These are phyloP conservation scores for Wickerhamiella vanderwaltii DNA, from an alignment of 805 yeast species.

Conservation along the genomic window DNA sequence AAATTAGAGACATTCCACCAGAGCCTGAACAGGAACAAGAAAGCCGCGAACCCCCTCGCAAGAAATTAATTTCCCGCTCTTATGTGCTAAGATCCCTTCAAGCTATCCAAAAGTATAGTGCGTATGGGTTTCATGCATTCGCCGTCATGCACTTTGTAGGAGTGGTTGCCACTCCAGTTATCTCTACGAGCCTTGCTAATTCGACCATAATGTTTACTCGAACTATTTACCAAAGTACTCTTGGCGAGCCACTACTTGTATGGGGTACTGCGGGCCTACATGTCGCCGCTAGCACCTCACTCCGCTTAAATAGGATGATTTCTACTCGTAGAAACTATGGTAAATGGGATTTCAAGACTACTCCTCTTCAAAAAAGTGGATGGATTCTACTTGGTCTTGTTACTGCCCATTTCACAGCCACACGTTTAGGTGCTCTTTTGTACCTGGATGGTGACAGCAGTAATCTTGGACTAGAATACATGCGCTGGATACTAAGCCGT, in stretches of 20 bases:
- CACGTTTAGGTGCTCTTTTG: conserved; percentile 39
- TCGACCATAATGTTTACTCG: conserved; percentile 50
- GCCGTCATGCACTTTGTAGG: conserved; percentile 45
- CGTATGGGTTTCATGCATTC: conserved; percentile 45
- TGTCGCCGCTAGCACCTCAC: conserved; percentile 39
- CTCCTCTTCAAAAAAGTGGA: conserved; percentile 33
- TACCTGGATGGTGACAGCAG: conserved; percentile 53
- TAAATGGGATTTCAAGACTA: conserved; percentile 34
- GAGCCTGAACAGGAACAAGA: too few species aligned
- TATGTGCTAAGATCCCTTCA: conserved; percentile 6
- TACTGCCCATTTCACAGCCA: conserved; percentile 35
- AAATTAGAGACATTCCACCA: too few species aligned
- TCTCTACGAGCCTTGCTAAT: conserved; percentile 34
- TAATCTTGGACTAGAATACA: conserved; percentile 39
- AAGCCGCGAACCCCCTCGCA: too few species aligned
- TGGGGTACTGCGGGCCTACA: conserved; percentile 39
- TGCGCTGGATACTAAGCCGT: conserved; percentile 25
- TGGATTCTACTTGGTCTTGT: conserved; percentile 38
- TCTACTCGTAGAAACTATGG: conserved; percentile 22
- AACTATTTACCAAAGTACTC: conserved; percentile 44
- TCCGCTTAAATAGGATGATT: conserved; percentile 31
- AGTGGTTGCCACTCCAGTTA: conserved; percentile 42
- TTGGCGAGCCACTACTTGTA: conserved; percentile 38
- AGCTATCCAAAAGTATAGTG: conserved; percentile 44
- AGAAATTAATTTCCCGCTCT: too few species aligned